Conservation (phyloP, 208 protist species). For the Leishmania arabica region DNA sequence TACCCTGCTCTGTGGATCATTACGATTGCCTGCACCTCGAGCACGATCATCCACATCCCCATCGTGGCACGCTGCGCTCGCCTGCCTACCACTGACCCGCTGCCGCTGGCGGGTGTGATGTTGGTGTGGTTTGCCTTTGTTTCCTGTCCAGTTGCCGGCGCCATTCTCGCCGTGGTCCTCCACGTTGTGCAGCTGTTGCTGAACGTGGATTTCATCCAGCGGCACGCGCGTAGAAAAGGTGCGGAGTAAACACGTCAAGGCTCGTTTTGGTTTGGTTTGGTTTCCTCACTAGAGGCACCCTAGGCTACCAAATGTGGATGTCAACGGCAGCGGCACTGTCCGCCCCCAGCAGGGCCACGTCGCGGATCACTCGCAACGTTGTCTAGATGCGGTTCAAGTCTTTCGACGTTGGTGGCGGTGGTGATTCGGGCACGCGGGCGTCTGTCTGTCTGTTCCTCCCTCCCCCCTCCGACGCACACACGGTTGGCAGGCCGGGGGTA, state of each 20-base stretch:
- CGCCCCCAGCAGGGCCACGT: background rate
- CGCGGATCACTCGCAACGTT: background rate
- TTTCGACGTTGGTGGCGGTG: background rate
- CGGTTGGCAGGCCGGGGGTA: background rate
- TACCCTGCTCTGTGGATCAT: slow-evolving; percentile 87
- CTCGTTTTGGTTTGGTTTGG: background rate
- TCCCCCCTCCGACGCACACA: background rate
- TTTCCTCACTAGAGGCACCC: background rate
- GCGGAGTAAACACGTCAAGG: background rate
- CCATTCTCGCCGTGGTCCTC: slow-evolving; percentile 43
- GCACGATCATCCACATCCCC: slow-evolving; percentile 79
- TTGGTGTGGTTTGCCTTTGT: slow-evolving; percentile 69
- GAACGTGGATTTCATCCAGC: slow-evolving; percentile 56
- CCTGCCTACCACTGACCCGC: slow-evolving; percentile 34
- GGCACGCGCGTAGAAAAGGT: background rate
- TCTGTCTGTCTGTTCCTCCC: background rate
- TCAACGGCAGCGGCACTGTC: background rate
- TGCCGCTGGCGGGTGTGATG: slow-evolving; percentile 64
- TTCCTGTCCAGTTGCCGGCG: slow-evolving; percentile 48
- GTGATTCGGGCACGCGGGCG: background rate
- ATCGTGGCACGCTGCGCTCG: slow-evolving; percentile 76
- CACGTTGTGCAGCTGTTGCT: slow-evolving; percentile 69
- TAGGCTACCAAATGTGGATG: background rate
- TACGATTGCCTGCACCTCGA: slow-evolving; percentile 66
- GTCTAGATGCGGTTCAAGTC: background rate